A percentile compares a stretch with the other conserved stretches of the same genome.
Evolutionary conservation across 2,329 filamentous ascomycete genomes (phyloP).

Genomic region (Diaporthe humulicola): DNA sequence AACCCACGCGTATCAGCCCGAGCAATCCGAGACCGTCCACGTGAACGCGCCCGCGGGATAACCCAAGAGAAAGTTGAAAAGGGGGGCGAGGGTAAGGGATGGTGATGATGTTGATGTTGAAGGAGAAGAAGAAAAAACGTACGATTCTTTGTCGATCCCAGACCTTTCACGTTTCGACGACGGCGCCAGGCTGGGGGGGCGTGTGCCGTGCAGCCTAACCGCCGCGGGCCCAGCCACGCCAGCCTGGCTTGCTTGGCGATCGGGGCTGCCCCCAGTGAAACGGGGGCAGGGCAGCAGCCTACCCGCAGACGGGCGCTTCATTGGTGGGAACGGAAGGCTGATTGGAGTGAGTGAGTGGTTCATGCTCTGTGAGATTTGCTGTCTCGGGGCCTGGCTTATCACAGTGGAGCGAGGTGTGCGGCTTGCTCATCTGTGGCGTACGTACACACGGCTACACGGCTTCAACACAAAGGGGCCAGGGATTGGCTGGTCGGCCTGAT

Average conservation of each 20-base stretch:
- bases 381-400: neutral
- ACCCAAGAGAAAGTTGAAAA: neutral
- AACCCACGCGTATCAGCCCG: neutral
- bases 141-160: conserved; percentile 15
- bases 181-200: conserved; percentile 13
- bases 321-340: conserved; percentile 23
- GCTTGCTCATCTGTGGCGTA: neutral
- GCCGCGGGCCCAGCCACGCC: neutral
- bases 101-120: neutral
- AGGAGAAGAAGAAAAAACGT: conserved; percentile 6
- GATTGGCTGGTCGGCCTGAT: neutral
- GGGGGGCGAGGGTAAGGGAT: neutral
- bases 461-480: neutral
- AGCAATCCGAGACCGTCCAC: neutral
- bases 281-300: conserved; percentile 12
- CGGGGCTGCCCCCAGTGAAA: conserved; percentile 11
- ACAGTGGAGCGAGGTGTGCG: neutral
- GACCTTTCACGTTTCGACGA: conserved; percentile 26
- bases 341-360: conserved; percentile 7
- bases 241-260: conserved; percentile 16
- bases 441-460: neutral
- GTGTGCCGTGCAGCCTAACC: neutral
- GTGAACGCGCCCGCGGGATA: neutral
- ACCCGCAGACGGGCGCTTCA: neutral
- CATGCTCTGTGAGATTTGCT: conserved; percentile 3